phyloP scores from a whole-genome alignment of 352 stramenopile genomes.

The Phytophthora pisi region DNA sequence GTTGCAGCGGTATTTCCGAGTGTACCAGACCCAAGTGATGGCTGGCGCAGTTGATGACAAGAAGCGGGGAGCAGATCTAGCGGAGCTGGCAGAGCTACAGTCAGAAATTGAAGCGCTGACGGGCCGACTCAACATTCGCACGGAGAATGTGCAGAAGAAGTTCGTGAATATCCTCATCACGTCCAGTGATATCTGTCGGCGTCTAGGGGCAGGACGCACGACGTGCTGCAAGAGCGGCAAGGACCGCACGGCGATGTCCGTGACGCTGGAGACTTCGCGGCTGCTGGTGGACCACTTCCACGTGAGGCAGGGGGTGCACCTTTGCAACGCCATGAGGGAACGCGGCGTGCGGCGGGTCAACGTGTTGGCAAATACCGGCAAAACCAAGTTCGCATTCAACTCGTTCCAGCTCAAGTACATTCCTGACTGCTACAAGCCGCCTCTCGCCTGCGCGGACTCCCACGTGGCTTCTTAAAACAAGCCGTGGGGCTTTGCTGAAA shows the following conservation, averaged over 20 bases:
- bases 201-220: slow-evolving; percentile 89
- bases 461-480: slow-evolving; percentile 67
- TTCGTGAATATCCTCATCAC: slow-evolving; percentile 88
- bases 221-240: slow-evolving; percentile 99
- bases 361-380: slow-evolving; percentile 86
- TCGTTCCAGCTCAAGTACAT: slow-evolving; percentile 97
- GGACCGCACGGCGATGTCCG: slow-evolving; percentile 97
- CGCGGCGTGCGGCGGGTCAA: slow-evolving; percentile 85
- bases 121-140: slow-evolving; percentile 63
- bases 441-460: slow-evolving; percentile 79
- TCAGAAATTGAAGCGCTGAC: slow-evolving; percentile 63
- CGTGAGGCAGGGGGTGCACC: slow-evolving; percentile 84
- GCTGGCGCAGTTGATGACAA: slow-evolving; percentile 28
- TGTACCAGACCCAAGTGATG: slow-evolving; percentile 74
- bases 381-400: slow-evolving; percentile 97
- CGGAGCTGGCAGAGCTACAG: slow-evolving; percentile 57
- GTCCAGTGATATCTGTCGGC: slow-evolving; percentile 89
- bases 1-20: slow-evolving; percentile 74
- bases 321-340: slow-evolving; percentile 88
- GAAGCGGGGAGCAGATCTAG: slow-evolving; percentile 32
- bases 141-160: slow-evolving; percentile 83
- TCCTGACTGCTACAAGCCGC: slow-evolving; percentile 92
- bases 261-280: slow-evolving; percentile 95
- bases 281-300: slow-evolving; percentile 90
- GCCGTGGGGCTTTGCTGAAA: slow-evolving; percentile 3